Percentiles rank a stretch among this genome's conserved stretches.
phyloP scores from a whole-genome alignment of 352 stramenopile genomes.

The Thalassiosira gravida region DNA sequence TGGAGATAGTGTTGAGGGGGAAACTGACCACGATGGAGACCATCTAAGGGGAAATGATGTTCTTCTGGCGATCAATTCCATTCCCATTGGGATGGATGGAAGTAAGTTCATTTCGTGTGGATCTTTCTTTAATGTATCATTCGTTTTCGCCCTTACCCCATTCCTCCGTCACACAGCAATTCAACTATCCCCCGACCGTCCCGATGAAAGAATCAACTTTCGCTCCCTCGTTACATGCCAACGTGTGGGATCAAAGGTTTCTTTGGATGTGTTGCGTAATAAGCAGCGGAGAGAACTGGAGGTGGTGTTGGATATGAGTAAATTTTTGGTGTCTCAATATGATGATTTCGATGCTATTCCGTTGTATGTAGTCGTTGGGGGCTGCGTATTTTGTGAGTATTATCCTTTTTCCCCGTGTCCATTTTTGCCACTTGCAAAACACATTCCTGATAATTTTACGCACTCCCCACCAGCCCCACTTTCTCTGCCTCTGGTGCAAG shows the following conservation, averaged over 20 bases:
- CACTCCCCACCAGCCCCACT: conserved; percentile 27
- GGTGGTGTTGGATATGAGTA: conserved; percentile 3
- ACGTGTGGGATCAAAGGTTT: conserved; percentile 7
- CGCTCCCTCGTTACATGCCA: conserved; percentile 31
- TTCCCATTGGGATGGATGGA: conserved; percentile 33
- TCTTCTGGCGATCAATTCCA: conserved; percentile 27
- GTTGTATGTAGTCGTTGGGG: conserved; percentile 41
- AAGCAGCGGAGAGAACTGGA: conserved; percentile 18
- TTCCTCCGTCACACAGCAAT: too few relatives aligned
- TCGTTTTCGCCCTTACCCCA: too few relatives aligned
- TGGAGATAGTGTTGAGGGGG: conserved; percentile 9
- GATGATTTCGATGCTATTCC: conserved; percentile 13
- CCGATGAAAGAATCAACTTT: conserved; percentile 49
- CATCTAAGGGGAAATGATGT: conserved; percentile 35
- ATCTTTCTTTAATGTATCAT: too few relatives aligned
- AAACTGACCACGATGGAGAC: conserved; percentile 15
- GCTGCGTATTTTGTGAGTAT: conserved; percentile 60
- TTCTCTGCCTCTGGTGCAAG: conserved; percentile 29
- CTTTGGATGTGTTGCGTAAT: conserved; percentile 34
- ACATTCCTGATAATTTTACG: too few relatives aligned
- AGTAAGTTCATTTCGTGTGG: too few relatives aligned
- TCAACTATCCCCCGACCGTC: conserved; percentile 10
- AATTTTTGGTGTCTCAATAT: conserved; percentile 34
- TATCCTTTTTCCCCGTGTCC: too few relatives aligned
- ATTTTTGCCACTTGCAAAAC: too few relatives aligned